These are phyloP conservation scores for Prunella vulgaris DNA, from an alignment of 257 asterid genomes.

Conservation along the genomic window DNA sequence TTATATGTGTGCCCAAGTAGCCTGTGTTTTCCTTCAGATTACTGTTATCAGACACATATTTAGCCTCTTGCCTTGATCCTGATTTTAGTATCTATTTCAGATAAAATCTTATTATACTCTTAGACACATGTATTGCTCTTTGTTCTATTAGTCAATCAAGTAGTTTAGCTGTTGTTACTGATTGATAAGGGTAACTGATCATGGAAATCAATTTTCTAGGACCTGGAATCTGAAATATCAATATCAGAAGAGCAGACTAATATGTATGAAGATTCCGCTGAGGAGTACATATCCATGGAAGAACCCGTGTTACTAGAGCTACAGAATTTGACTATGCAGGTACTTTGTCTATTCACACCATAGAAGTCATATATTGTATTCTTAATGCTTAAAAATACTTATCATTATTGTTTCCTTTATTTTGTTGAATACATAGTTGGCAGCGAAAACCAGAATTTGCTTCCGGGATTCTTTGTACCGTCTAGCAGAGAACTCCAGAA, in stretches of 20 bases:
- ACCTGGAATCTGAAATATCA: conserved; percentile 12
- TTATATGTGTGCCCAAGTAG: too few species aligned
- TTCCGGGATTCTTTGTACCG: conserved; percentile 55
- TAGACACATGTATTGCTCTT: background rate
- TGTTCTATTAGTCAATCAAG: background rate
- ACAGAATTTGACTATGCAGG: conserved; percentile 40
- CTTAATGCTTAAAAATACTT: background rate
- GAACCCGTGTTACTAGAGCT: conserved; percentile 35
- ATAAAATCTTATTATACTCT: background rate
- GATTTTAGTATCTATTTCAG: background rate
- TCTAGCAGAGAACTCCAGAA: conserved; percentile 47
- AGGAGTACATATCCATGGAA: conserved; percentile 23
- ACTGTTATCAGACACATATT: background rate
- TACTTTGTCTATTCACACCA: conserved; percentile 4
- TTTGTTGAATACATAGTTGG: conserved; percentile 27
- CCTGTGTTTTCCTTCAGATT: too few species aligned
- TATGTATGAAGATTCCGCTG: conserved; percentile 7
- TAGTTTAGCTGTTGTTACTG: background rate
- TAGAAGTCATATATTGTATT: background rate
- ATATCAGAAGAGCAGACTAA: conserved; percentile 18
- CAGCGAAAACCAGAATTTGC: conserved; percentile 41
- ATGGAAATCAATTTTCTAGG: conserved; percentile 17
- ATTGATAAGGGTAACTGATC: conserved; percentile 7
- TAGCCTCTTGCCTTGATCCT: background rate
- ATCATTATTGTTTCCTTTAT: background rate